phyloP scores from a whole-genome alignment of 768 basidiomycete species.

The Phanerochaete carnosa region DNA sequence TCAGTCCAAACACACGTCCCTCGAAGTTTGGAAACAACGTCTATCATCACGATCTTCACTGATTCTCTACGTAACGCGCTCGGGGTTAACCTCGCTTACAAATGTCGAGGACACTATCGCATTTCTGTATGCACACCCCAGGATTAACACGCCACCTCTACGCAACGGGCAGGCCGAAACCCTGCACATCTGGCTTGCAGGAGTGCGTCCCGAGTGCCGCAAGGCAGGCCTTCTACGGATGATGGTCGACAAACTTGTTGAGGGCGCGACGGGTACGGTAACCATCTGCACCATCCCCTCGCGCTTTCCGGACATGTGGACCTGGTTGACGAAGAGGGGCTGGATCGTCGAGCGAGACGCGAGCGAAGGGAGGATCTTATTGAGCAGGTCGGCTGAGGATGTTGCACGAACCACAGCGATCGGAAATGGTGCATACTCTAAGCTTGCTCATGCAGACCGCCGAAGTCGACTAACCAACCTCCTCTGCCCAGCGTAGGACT shows the following conservation, averaged over 20 bases:
- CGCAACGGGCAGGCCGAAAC: slow-evolving; percentile 9
- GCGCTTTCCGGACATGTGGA: slow-evolving; percentile 22
- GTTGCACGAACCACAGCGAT: background rate
- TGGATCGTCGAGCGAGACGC: slow-evolving; percentile 20
- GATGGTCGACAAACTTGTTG: slow-evolving; percentile 16
- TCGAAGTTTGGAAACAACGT: slow-evolving; percentile 14
- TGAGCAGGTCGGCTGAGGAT: slow-evolving; percentile 10
- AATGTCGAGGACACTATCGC: slow-evolving; percentile 9
- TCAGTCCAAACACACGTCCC: slow-evolving; percentile 19
- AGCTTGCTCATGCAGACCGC: background rate
- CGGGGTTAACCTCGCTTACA: background rate
- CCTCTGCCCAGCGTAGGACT: slow-evolving; percentile 10
- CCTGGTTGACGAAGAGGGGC: slow-evolving; percentile 18
- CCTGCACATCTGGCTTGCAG: slow-evolving; percentile 24
- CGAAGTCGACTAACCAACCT: slow-evolving; percentile 2
- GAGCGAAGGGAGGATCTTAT: slow-evolving; percentile 18
- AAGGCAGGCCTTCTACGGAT: slow-evolving; percentile 17
- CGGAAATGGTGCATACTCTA: background rate
- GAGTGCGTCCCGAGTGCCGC: slow-evolving; percentile 16
- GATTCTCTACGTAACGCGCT: slow-evolving; percentile 17
- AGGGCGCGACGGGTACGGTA: background rate
- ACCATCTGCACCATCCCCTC: slow-evolving; percentile 22
- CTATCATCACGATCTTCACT: slow-evolving; percentile 12
- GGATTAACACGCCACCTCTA: slow-evolving; percentile 14
- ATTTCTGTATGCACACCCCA: slow-evolving; percentile 19